Evolutionary conservation across 495 filamentous ascomycete genomes (phyloP), one percentile per base, ranked within the genome.

Genomic region (Rhypophila decipiens): DNA sequence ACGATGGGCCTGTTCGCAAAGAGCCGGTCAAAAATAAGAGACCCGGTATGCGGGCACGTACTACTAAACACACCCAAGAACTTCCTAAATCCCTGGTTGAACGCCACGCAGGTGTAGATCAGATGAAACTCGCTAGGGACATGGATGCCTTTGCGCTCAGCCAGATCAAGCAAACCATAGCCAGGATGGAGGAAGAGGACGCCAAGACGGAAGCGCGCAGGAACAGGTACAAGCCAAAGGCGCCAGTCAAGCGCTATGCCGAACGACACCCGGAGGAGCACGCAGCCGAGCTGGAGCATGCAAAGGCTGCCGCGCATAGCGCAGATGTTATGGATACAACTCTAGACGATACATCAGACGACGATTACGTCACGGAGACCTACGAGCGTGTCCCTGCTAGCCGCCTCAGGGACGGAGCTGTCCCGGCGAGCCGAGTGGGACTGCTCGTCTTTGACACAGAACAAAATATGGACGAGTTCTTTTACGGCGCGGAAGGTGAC

Each of bases 331-430:
- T 55, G 18, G 57, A 66, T 24, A 64, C 53, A 17, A 57, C 52
- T 29, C 49, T 50, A 4, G 61, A 61, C 34, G 59, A 65, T 2
- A 67, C 67, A 7, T 69, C 74, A 47, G 73, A 75, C 17, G 57
- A 63, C 8, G 72, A 78, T 12, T 79, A 77, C 49, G 63, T 79
- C 19, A 57, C 73, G 20, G 76, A 79, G 37, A 74, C 70, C 5
- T 79, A 78, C 51, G 63, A 76, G 37, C 73, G 75, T 11, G 62
- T 78, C 10, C 73, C 76, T 10, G 69, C 62, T 2, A 67, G 70
- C 37, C 65, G 63, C 10, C 52, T 79, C 24, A 63, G 60, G 23
- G 60, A 67, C 19, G 49, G 67, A 24, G 50, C 29, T 11, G 64
- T 70, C 9, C 54, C 58, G 7, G 53, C 65, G 0, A 60, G 70